phyloP scores from a whole-genome alignment of 768 basidiomycete species.

The Tricholoma hemisulphureum region DNA sequence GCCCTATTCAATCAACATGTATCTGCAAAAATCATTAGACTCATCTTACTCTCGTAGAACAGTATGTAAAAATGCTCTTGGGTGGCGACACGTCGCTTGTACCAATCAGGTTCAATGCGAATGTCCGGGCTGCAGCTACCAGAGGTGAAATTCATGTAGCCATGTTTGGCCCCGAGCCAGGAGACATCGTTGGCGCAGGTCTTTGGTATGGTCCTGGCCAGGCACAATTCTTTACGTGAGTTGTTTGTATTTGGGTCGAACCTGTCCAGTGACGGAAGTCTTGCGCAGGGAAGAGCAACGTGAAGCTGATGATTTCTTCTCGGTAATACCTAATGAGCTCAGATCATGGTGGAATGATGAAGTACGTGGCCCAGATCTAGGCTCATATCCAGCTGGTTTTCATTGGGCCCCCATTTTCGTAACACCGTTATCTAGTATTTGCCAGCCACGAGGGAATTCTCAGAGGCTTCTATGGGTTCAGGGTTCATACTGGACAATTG shows the following conservation, averaged over 20 bases:
- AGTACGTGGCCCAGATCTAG: conserved; percentile 11
- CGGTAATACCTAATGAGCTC: conserved; percentile 9
- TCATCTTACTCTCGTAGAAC: conserved; percentile 10
- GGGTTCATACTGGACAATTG: conserved; percentile 9
- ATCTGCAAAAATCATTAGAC: not conserved
- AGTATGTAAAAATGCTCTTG: conserved; percentile 14
- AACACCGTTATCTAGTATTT: conserved; percentile 17
- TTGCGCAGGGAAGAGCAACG: conserved; percentile 21
- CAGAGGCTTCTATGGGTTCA: conserved; percentile 13
- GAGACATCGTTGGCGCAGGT: conserved; percentile 17
- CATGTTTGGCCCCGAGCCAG: conserved; percentile 4
- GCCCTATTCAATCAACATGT: too few relatives aligned
- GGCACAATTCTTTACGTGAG: conserved; percentile 12
- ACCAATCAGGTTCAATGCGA: conserved; percentile 10
- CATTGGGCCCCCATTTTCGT: too few relatives aligned
- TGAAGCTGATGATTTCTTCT: conserved; percentile 24
- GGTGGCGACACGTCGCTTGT: conserved; percentile 19
- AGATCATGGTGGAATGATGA: conserved; percentile 27
- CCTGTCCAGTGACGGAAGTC: not conserved
- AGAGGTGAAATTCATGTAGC: conserved; percentile 19
- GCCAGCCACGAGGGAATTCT: conserved; percentile 15
- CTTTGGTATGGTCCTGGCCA: conserved; percentile 21
- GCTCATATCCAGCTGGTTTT: not conserved
- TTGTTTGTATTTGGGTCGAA: not conserved
- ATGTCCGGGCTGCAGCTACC: conserved; percentile 11